Evolutionary conservation across 345 rosid species (phyloP).

Genomic region (Camelina hispida): DNA sequence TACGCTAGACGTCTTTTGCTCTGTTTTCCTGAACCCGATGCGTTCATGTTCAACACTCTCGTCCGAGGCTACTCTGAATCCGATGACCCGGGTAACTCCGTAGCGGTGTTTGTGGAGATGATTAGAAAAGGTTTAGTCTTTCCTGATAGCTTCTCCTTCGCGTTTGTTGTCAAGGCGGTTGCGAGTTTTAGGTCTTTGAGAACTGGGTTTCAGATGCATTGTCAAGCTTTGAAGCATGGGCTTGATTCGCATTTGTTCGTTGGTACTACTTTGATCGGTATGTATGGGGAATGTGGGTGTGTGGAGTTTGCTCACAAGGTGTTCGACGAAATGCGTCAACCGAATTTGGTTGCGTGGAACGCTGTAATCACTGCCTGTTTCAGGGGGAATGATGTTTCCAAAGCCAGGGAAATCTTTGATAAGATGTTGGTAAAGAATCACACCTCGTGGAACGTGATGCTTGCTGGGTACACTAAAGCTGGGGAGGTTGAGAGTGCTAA

Average conservation of each 20-base stretch:
- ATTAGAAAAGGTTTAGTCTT: conserved; percentile 43
- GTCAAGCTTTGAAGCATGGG: conserved; percentile 55
- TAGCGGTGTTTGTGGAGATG: conserved; percentile 54
- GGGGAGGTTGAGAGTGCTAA: conserved; percentile 56
- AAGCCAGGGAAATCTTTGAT: conserved; percentile 47
- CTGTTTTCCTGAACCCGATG: conserved; percentile 57
- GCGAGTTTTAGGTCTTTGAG: conserved; percentile 52
- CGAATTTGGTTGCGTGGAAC: conserved; percentile 62
- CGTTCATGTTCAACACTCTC: conserved; percentile 76
- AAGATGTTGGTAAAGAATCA: conserved; percentile 53
- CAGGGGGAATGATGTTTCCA: conserved; percentile 46
- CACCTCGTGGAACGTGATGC: conserved; percentile 73
- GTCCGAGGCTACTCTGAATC: conserved; percentile 70
- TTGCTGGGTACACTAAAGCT: conserved; percentile 57
- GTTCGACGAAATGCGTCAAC: conserved; percentile 61
- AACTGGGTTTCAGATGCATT: conserved; percentile 64
- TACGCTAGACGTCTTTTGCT: conserved; percentile 58
- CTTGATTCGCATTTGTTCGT: conserved; percentile 60
- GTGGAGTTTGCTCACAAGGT: conserved; percentile 51
- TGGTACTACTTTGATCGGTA: conserved; percentile 60
- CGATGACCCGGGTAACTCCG: conserved; percentile 48
- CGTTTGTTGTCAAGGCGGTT: conserved; percentile 65
- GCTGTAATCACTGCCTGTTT: conserved; percentile 55
- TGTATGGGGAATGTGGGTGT: conserved; percentile 63
- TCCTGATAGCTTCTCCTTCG: conserved; percentile 77